phyloP scores from a whole-genome alignment of 148 eudicot genomes.

The Drosera capensis region DNA sequence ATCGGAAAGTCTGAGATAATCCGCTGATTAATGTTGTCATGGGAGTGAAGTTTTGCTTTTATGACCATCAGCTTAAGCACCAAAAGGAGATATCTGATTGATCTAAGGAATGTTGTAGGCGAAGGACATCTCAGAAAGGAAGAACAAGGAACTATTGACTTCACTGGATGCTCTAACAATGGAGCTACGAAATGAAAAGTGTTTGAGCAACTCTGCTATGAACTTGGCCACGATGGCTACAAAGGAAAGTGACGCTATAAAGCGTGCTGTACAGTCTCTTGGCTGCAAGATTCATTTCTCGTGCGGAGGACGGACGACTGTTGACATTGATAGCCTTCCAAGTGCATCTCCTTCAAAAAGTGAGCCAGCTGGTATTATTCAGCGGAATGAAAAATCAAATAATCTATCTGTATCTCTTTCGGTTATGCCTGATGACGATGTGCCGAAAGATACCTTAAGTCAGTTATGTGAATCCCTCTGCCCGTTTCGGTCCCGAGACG shows the following conservation, averaged over 20 bases:
- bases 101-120: constrained; percentile 35
- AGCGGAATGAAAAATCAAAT: constrained; percentile 45
- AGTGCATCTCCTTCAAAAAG: constrained; percentile 23
- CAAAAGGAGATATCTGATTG: neutral
- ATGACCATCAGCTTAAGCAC: neutral
- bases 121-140: constrained; percentile 66
- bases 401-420: constrained; percentile 44
- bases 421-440: constrained; percentile 34
- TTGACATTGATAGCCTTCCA: constrained; percentile 44
- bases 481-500: constrained; percentile 58
- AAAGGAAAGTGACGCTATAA: constrained; percentile 72
- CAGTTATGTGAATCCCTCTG: constrained; percentile 78
- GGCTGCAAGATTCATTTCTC: constrained; percentile 84
- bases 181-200: constrained; percentile 66
- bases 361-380: constrained; percentile 23
- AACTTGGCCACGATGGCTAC: constrained; percentile 43
- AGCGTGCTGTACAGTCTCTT: constrained; percentile 75
- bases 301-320: constrained; percentile 50
- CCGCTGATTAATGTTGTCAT: neutral
- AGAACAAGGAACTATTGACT: constrained; percentile 35
- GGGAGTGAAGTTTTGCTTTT: neutral
- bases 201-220: constrained; percentile 46
- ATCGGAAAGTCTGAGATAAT: no score
- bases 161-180: constrained; percentile 39
- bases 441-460: constrained; percentile 28